Percentiles rank a stretch among this genome's conserved stretches.
These are phyloP conservation scores for Carex pumila DNA, from an alignment of 176 grass and related monocot genomes.

Conservation along the genomic window DNA sequence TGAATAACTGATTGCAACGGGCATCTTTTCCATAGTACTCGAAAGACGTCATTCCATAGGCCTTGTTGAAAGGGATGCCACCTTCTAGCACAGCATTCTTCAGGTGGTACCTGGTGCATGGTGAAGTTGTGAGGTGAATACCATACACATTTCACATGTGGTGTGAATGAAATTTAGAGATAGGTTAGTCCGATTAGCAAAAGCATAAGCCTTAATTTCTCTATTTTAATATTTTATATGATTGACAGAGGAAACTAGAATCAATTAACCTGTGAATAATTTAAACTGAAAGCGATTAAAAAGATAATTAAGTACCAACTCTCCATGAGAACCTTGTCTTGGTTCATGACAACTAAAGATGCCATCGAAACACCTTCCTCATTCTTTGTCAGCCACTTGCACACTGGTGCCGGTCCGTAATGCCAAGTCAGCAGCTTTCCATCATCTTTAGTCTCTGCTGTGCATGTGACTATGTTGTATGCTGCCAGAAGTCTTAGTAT, in stretches of 20 bases:
- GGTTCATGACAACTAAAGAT: neutral
- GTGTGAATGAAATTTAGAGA: no score
- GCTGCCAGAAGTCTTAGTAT: conserved; percentile 70
- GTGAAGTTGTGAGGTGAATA: neutral
- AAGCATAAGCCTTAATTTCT: neutral
- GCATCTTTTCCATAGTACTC: conserved; percentile 70
- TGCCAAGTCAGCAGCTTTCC: conserved; percentile 22
- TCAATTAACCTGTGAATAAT: no score
- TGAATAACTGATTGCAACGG: conserved; percentile 73
- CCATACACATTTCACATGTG: no score
- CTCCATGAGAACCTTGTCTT: conserved; percentile 84
- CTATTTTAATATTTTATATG: no score
- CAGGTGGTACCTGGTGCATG: conserved; percentile 46
- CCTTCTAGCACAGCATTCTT: conserved; percentile 66
- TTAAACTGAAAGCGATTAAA: neutral
- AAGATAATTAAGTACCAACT: conserved; percentile 41
- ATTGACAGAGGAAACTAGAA: no score
- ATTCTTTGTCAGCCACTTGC: conserved; percentile 37
- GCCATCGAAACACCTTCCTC: conserved; percentile 28
- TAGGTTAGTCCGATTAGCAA: neutral
- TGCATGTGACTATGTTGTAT: conserved; percentile 45
- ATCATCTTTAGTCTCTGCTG: conserved; percentile 19
- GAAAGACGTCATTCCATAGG: conserved; percentile 68
- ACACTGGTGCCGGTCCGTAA: conserved; percentile 27
- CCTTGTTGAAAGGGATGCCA: conserved; percentile 91